These are phyloP conservation scores for Trichoderma harzianum DNA, from an alignment of 2,329 filamentous ascomycete genomes.

Conservation along the genomic window DNA sequence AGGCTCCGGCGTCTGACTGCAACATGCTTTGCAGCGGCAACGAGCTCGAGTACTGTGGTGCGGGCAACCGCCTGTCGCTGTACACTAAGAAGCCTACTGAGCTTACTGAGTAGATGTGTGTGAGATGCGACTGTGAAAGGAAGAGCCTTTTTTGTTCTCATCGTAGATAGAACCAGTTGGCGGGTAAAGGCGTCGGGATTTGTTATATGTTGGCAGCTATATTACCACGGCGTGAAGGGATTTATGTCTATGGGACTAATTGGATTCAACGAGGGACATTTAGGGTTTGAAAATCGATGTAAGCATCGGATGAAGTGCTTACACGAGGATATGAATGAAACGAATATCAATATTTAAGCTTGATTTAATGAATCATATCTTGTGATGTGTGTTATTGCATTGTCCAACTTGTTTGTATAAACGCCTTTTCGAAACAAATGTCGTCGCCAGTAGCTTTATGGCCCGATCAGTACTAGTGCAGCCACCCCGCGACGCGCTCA, in stretches of 20 bases:
- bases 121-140: neutral
- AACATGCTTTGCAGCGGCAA: conserved; percentile 41
- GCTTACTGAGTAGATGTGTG: neutral
- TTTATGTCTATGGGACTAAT: neutral
- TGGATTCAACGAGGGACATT: neutral
- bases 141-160: neutral
- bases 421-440: neutral
- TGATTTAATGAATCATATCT: neutral
- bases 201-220: neutral
- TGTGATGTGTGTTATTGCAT: neutral
- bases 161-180: neutral
- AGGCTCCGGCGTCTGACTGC: conserved; percentile 35
- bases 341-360: neutral
- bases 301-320: neutral
- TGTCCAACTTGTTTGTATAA: neutral
- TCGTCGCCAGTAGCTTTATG: neutral
- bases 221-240: neutral
- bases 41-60: conserved; percentile 38
- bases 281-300: neutral
- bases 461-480: neutral
- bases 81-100: conserved; percentile 28
- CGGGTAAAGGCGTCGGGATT: neutral
- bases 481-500: neutral
- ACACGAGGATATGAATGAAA: neutral
- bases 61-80: conserved; percentile 36